Evolutionary conservation across 768 basidiomycete species (phyloP), one percentile per base, ranked within the genome.

Genomic region (Phallus indusiatus): DNA sequence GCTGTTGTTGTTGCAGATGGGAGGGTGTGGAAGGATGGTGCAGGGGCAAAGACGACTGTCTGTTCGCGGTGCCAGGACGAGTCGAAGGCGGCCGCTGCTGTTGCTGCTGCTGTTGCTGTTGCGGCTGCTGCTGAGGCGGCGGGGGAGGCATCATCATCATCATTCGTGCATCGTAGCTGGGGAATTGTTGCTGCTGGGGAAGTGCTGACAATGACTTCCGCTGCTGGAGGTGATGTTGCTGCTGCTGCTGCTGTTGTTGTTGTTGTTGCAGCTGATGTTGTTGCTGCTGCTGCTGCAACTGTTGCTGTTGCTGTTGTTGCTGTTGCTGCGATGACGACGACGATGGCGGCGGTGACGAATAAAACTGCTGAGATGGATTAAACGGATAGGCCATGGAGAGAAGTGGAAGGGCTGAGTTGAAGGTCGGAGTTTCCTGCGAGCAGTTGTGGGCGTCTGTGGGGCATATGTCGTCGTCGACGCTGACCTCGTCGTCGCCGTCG

Each of bases 1-100:
- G n/a, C n/a, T n/a, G n/a, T 21, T 57, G 42, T 11, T n/a, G 65
- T 34, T 70, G 70, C 36, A 69, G 67, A 34, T 64, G 66, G 8
- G 71, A 64, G n/a, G 69, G 69, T 34, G 46, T n/a, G 14, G 55
- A 56, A 50, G 55, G 48, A 4, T 60, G 55, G 4, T 42, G 34
- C 18, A n/a, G 56, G 9, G 54, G n/a, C 24, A 55, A 34, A 17
- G 56, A 28, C 47, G 46, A 33, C 28, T 33, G 47, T 28, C 47
- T 34, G 24, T 17, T 16, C 12, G 47, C 21, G 2, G 50, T 22
- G 18, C 50, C 21, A 3, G 22, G n/a, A 11, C 20, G 37, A 20
- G 20, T 18, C 3, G 17, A 21, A 21, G 22, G 22, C 47, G 21
- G 55, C 24, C 49, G 28, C 28, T 61, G 58, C 37, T 60, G 58